Evolutionary conservation across 345 rosid species (phyloP), one percentile per base, ranked within the genome.

Genomic region (Eucalyptus leucophloia): DNA sequence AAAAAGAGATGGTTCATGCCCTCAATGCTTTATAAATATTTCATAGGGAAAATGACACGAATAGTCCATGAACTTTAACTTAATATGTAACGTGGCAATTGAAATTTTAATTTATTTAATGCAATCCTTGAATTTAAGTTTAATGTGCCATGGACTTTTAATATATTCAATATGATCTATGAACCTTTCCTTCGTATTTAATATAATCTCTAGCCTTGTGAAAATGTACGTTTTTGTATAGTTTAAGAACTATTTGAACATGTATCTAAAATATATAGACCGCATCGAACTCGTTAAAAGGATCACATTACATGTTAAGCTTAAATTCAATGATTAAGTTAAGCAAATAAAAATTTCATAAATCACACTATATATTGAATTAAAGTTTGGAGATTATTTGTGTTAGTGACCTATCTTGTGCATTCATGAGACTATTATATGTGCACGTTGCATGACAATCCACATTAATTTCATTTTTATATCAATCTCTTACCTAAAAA

Each of bases 291-390:
- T 19, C 0, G 19, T 53, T 53, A 53, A 53, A 53, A 53, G 4
- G 1, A 53, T 0, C 0, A 19, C 0, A 0, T 0, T 19, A 1
- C 0, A 3, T 53, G 0, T 53, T 53, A 53, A 53, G 2, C 56
- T 53, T 53, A 53, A 53, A 19, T 53, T 53, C 0, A 19, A 53
- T 53, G 5, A 53, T 8, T 19, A 53, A 0, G 0, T 19, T 0
- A 53, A 53, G 8, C 2, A 7, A 7, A 53, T 53, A 19, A 53
- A 53, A 53, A 1, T 0, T 1, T 53, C 0, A 19, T 0, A 53
- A 19, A 53, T 19, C 10, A 53, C 56, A 8, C 56, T 53, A 7
- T 53, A 18, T 53, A 53, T 53, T 1, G 0, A 53, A 53, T 53
- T 53, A 53, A 19, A 53, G 11, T 19, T 3, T 0, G 0, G 5